Evolutionary conservation across 805 yeast species (phyloP).

Genomic region (Lipomyces chichibuensis): DNA sequence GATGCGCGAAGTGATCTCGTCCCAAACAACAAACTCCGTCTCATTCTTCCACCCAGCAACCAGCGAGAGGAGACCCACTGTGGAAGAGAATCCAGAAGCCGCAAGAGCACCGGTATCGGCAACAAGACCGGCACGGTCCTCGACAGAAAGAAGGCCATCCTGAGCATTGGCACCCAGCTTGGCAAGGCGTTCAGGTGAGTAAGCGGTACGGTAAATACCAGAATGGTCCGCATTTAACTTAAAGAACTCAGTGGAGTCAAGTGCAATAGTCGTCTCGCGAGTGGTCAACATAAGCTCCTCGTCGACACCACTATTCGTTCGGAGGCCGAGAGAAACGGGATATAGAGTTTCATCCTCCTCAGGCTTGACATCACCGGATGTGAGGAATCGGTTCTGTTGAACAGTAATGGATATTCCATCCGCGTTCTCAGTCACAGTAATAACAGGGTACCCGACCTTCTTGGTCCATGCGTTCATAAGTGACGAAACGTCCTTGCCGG

Average conservation of each 20-base stretch:
- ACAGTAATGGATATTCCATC: conserved; percentile 46
- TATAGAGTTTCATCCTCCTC: conserved; percentile 59
- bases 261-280: conserved; percentile 52
- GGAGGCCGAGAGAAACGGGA: conserved; percentile 62
- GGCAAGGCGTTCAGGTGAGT: conserved; percentile 55
- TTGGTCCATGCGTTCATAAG: conserved; percentile 75
- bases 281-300: conserved; percentile 59
- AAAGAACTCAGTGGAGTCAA: conserved; percentile 52
- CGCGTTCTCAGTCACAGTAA: conserved; percentile 53
- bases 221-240: conserved; percentile 65
- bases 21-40: conserved; percentile 60
- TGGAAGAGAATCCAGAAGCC: conserved; percentile 54
- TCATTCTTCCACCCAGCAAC: conserved; percentile 56
- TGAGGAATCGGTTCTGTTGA: conserved; percentile 63
- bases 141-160: conserved; percentile 56
- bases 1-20: conserved; percentile 51
- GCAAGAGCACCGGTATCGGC: conserved; percentile 63
- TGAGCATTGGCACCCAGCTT: conserved; percentile 58
- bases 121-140: conserved; percentile 66
- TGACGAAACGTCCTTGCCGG: conserved; percentile 61
- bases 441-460: conserved; percentile 71
- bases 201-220: conserved; percentile 64
- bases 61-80: conserved; percentile 55
- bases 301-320: conserved; percentile 61
- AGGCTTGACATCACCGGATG: conserved; percentile 60